Evolutionary conservation across 2,329 filamentous ascomycete genomes (phyloP), one percentile per base, ranked within the genome.

Genomic region (Xylariaceae sp.): DNA sequence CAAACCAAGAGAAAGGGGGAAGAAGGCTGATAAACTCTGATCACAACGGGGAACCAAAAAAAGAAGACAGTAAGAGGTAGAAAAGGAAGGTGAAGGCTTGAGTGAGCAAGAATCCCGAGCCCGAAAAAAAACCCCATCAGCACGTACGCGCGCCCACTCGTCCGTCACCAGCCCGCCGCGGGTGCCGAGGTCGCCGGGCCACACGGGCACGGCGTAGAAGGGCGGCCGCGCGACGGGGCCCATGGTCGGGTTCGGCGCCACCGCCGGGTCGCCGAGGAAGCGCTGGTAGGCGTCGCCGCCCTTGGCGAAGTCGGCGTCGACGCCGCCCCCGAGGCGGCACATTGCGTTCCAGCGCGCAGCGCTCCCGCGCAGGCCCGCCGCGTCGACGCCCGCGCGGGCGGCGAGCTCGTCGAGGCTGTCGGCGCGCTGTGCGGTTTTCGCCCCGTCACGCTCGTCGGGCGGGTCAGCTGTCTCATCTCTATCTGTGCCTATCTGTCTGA

Each of bases 141-240:
- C 5, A 48, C 57, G n/a, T n/a, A n/a, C n/a, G 19, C 53, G 38
- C 2, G 46, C 51, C 29, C 40, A 27, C 32, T 58, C 51, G 32
- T 61, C 53, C 2, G 57, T 60, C 25, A 58, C 19, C 3, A 63
- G 34, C 3, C 59, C 57, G 5, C 58, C 56, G 42, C 59, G 60
- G 13, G 57, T 62, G 3, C 58, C 55, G n/a, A 60, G 36, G 36
- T 62, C 54, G 10, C 59, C 58, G 7, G 60, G 58, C 30, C 44
- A 57, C 5, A 61, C 35, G 19, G 44, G 48, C n/a, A 55, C 36
- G 0, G 59, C 59, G 29, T 55, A 58, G 38, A 57, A 58, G 9
- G 54, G 57, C 1, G 37, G 40, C 27, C 44, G 46, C 5, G 37
- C 43, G 19, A 58, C 42, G 11, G 44, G 31, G 5, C 52, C 52